Conservation (phyloP, 1,284 basidiomycete genomes). For the Sporisorium graminicola region DNA sequence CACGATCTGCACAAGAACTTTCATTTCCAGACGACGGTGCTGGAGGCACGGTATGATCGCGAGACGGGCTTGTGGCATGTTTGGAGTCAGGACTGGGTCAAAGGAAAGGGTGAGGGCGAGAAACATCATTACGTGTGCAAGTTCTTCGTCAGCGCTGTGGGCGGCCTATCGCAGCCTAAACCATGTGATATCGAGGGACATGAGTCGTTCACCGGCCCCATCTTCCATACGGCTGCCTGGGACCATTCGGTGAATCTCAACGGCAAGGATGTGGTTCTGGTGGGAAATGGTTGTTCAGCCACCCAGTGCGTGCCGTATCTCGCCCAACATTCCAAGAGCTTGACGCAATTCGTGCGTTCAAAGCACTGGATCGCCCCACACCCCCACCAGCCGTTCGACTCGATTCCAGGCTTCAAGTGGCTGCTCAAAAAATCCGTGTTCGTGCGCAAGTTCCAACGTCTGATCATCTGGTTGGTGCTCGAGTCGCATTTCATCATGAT, state of each 20-base stretch:
- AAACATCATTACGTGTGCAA: slow-evolving; percentile 64
- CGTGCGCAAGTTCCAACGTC: slow-evolving; percentile 52
- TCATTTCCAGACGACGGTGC: slow-evolving; percentile 57
- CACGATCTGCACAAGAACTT: slow-evolving; percentile 56
- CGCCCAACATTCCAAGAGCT: slow-evolving; percentile 51
- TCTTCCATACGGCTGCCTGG: slow-evolving; percentile 70
- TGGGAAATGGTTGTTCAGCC: slow-evolving; percentile 67
- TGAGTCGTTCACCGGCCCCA: slow-evolving; percentile 62
- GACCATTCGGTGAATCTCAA: slow-evolving; percentile 64
- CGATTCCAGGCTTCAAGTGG: slow-evolving; percentile 60
- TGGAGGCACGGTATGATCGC: slow-evolving; percentile 58
- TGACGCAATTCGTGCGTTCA: slow-evolving; percentile 64
- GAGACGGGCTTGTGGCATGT: slow-evolving; percentile 65
- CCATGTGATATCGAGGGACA: slow-evolving; percentile 59
- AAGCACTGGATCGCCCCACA: slow-evolving; percentile 64
- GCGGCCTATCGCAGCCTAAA: slow-evolving; percentile 65
- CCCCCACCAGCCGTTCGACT: slow-evolving; percentile 52
- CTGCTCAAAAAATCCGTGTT: slow-evolving; percentile 45
- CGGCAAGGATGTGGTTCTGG: slow-evolving; percentile 68
- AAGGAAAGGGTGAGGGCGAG: slow-evolving; percentile 1
- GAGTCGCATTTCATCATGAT: slow-evolving; percentile 62
- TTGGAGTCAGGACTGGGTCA: slow-evolving; percentile 42
- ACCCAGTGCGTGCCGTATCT: slow-evolving; percentile 63
- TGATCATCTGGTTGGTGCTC: slow-evolving; percentile 60
- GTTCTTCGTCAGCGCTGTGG: slow-evolving; percentile 62